Percentiles rank a stretch among this genome's conserved stretches.
phyloP scores from a whole-genome alignment of 805 yeast genomes.

The Teunomyces tritomae region DNA sequence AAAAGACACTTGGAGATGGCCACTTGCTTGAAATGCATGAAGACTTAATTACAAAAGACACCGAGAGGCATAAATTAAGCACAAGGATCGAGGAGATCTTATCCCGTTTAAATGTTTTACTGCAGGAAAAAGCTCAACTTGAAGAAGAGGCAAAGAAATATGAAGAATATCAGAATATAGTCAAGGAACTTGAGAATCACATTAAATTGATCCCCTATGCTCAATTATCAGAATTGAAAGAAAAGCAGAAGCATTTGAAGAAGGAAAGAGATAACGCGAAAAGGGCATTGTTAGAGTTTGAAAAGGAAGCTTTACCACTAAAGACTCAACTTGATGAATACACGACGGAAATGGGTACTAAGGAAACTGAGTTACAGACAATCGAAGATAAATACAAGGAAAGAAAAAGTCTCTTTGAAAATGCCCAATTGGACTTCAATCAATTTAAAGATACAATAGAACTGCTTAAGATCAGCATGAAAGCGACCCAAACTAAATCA shows the following conservation, averaged over 20 bases:
- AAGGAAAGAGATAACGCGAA: conserved; percentile 35
- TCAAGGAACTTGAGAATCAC: conserved; percentile 34
- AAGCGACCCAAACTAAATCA: conserved; percentile 8
- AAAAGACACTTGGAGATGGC: conserved; percentile 70
- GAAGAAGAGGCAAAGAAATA: conserved; percentile 46
- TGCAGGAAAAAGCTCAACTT: conserved; percentile 35
- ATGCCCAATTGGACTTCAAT: conserved; percentile 4
- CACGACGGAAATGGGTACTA: conserved; percentile 6
- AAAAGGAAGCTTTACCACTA: conserved; percentile 23
- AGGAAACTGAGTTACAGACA: conserved; percentile 7
- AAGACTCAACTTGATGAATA: conserved; percentile 8
- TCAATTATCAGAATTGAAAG: conserved; percentile 35
- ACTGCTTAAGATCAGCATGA: conserved; percentile 13
- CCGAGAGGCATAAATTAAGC: conserved; percentile 24
- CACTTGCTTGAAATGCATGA: conserved; percentile 57
- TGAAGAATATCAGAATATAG: conserved; percentile 46
- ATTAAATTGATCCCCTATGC: conserved; percentile 43
- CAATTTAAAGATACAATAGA: conserved; percentile 17
- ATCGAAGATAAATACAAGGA: conserved; percentile 7
- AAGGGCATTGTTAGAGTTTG: conserved; percentile 24
- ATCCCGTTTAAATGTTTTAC: conserved; percentile 29
- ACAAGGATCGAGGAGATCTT: conserved; percentile 27
- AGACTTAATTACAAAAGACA: conserved; percentile 52
- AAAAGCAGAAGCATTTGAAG: conserved; percentile 30
- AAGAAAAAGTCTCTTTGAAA: conserved; percentile 3